Conservation (phyloP, 2,329 filamentous ascomycete genomes). For the Ceratocystiopsis minuta region DNA sequence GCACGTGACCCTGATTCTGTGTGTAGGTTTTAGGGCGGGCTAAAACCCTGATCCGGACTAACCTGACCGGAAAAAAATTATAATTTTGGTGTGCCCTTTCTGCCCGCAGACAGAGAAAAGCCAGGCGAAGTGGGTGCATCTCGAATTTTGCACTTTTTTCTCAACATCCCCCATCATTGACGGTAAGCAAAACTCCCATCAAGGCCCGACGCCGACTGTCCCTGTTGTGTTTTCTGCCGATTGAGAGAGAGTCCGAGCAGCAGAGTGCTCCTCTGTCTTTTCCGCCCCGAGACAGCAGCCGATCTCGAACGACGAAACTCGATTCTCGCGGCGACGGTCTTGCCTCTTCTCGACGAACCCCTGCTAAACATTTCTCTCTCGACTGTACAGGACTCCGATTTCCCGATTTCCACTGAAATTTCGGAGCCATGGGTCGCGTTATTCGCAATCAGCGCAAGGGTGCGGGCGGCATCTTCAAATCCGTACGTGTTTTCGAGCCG, state of each 20-base stretch:
- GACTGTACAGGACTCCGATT: constrained; percentile 4
- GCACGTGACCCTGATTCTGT: too few species aligned
- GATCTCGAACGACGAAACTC: not conserved
- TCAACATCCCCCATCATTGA: constrained; percentile 4
- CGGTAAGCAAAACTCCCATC: constrained; percentile 5
- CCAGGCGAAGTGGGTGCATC: constrained; percentile 5
- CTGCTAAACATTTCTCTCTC: constrained; percentile 1
- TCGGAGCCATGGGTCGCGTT: constrained; percentile 12
- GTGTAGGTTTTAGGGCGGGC: too few species aligned
- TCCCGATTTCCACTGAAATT: not conserved
- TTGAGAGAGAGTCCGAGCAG: not conserved
- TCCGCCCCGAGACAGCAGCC: not conserved
- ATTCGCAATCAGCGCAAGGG: constrained; percentile 51
- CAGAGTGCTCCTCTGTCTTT: not conserved
- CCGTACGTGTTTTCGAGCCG: constrained; percentile 7
- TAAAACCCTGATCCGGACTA: not conserved
- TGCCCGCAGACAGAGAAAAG: constrained; percentile 2
- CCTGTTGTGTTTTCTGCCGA: not conserved
- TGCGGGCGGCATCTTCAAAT: constrained; percentile 38
- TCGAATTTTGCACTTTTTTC: constrained; percentile 7
- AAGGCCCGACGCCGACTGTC: too few species aligned
- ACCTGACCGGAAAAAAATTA: too few species aligned
- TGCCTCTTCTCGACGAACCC: not conserved
- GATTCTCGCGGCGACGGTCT: not conserved
- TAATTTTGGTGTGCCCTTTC: constrained; percentile 1